Conservation (phyloP, 371 early-diverging fungal genomes). For the Rhizopus microsporus region DNA sequence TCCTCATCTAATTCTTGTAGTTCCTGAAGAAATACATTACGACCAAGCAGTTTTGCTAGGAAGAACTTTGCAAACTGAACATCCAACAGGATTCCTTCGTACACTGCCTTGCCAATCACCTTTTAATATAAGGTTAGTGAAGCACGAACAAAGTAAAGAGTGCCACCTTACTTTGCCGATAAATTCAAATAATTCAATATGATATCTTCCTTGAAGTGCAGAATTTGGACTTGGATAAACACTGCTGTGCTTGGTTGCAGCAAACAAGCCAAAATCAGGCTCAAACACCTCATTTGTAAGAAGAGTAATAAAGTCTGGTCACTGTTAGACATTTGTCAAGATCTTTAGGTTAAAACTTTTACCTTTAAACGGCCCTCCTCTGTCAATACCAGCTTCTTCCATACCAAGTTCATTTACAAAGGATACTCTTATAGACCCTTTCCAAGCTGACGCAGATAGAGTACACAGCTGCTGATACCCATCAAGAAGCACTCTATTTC, state of each 20-base stretch:
- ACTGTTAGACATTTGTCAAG: slow-evolving; percentile 24
- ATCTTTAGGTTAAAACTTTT: slow-evolving; percentile 12
- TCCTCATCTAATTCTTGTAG: slow-evolving; percentile 80
- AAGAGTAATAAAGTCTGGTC: slow-evolving; percentile 81
- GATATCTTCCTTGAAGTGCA: slow-evolving; percentile 47
- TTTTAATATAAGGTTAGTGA: slow-evolving; percentile 2
- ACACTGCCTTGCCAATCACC: slow-evolving; percentile 87
- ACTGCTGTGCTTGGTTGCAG: slow-evolving; percentile 64
- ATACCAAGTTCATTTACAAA: slow-evolving; percentile 77
- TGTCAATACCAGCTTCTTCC: slow-evolving; percentile 89
- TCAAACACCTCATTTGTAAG: slow-evolving; percentile 78
- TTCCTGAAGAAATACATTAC: slow-evolving; percentile 78
- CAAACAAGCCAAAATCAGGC: slow-evolving; percentile 72
- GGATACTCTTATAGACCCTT: slow-evolving; percentile 74
- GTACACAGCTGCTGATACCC: slow-evolving; percentile 65
- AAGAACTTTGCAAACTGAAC: slow-evolving; percentile 88
- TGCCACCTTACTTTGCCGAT: slow-evolving; percentile 65
- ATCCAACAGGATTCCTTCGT: slow-evolving; percentile 87
- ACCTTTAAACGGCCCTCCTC: slow-evolving; percentile 91
- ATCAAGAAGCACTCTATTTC: slow-evolving; percentile 80
- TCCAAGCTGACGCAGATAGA: slow-evolving; percentile 61
- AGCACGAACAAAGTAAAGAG: background rate
- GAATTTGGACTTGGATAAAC: slow-evolving; percentile 70
- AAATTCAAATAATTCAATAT: slow-evolving; percentile 71
- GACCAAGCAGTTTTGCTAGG: slow-evolving; percentile 77